Conservation (phyloP, 257 asterid genomes). For the Solanum bulbocastanum region DNA sequence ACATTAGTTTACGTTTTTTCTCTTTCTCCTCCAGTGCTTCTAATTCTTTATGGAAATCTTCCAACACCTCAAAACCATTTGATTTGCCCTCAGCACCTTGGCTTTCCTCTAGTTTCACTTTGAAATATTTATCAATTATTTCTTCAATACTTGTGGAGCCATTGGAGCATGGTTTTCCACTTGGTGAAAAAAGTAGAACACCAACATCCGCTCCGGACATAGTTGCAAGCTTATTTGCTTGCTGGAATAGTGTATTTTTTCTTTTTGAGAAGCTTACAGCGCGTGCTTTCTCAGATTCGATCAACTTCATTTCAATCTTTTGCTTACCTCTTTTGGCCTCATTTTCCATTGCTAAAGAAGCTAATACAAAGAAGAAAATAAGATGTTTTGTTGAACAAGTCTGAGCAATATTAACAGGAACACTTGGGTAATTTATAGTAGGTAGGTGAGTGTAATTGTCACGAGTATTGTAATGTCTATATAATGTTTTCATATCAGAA, state of each 20-base stretch:
- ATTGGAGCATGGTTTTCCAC: not conserved
- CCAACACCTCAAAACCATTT: not conserved
- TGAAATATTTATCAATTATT: not conserved
- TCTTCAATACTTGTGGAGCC: not conserved
- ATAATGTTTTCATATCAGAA: not conserved
- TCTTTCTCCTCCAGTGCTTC: not conserved
- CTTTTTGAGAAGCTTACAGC: not conserved
- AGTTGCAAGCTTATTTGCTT: not conserved
- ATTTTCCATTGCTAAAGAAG: not conserved
- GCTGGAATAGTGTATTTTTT: not conserved
- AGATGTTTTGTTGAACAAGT: not conserved
- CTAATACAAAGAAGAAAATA: not conserved
- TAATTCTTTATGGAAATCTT: not conserved
- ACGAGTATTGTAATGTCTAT: not conserved
- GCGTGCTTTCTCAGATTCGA: not conserved
- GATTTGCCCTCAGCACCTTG: not conserved
- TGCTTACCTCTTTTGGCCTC: not conserved
- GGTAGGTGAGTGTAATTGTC: not conserved
- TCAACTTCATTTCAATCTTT: not conserved
- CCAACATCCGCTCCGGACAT: not conserved
- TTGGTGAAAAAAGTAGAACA: not conserved
- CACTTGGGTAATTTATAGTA: not conserved
- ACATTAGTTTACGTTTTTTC: not conserved
- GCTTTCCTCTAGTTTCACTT: not conserved
- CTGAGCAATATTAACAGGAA: not conserved